Base-by-base conservation (phyloP, 768 basidiomycete genomes). In the Psilocybe sp. region DNA sequence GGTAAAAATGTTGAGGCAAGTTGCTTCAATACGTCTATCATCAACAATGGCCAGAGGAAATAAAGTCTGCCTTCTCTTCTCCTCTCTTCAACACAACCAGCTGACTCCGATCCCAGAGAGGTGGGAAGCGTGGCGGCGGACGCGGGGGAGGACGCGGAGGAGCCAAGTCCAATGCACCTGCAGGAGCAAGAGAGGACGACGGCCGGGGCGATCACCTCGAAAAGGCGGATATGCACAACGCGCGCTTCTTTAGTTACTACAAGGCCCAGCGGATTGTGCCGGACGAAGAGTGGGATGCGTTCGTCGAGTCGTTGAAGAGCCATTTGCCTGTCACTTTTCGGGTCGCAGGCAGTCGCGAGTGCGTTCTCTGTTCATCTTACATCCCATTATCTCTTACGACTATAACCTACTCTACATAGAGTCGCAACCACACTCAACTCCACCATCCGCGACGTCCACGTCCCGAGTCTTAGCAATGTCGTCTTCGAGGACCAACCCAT, bases 281-380 rank as follows among this genome's bases (percentile, higher is more conserved):
- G 1, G 82, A 85, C 0, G 79, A 81, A 1, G 91, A 98, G 64
- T 98, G 92, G 91, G 77, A 83, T 0, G 42, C 55, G 1, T 88
- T 98, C 51, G 67, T 93, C 55, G 75, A 80, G 5, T 65, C 79
- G 1, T 64, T 96, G 49, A 77, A 80, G 38, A 72, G 72, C 20
- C 89, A 90, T 34, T 72, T 98, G 36, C 97, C 97, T 3, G 96
- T 92, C 0, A 97, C 95, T 0, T 99, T 99, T 67, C 79, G 97
- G 36, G 85, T 99, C 14, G 86, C 93, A 0, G 92, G 93, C 0
- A 92, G 86, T 55, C 77, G 92, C 64, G 80, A 88, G 95, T 95
- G 64, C 55, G 72, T 70, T 37, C 54, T 34, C n/a, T n/a, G n/a
- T 32, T 38, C 14, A 32, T 32, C 33, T 36, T 45, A 28, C 18